Conservation (phyloP, 2,329 filamentous ascomycete genomes). For the Fusarium mundagurra region DNA sequence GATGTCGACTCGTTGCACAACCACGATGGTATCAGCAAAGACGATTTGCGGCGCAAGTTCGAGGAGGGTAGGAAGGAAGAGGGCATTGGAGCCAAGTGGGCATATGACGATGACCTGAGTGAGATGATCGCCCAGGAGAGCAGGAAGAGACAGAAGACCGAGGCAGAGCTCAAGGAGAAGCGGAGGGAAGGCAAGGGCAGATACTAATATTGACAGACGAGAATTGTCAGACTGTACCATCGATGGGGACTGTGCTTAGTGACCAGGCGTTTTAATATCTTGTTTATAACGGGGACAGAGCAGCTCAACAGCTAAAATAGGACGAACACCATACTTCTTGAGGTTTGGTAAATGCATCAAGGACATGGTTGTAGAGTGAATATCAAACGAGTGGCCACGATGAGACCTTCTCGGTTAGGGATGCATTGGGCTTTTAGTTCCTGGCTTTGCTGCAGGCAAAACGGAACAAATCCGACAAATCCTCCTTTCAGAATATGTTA, state of each 20-base stretch:
- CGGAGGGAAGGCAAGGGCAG: constrained; percentile 65
- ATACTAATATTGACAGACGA: constrained; percentile 49
- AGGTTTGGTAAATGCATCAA: constrained; percentile 13
- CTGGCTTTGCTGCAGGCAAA: background rate
- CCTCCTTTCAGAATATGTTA: background rate
- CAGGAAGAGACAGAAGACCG: constrained; percentile 88
- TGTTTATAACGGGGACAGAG: constrained; percentile 29
- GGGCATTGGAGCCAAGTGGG: constrained; percentile 74
- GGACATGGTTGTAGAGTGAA: constrained; percentile 20
- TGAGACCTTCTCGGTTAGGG: background rate
- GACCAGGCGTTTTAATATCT: constrained; percentile 36
- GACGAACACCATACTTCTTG: constrained; percentile 38
- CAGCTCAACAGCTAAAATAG: constrained; percentile 30
- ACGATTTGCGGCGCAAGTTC: constrained; percentile 82
- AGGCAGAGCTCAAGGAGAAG: constrained; percentile 80
- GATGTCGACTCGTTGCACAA: constrained; percentile 83
- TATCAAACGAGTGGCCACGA: constrained; percentile 35
- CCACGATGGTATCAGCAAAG: constrained; percentile 83
- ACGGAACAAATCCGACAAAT: background rate
- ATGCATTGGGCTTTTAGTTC: background rate
- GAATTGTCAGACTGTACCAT: constrained; percentile 22
- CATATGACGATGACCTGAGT: constrained; percentile 85
- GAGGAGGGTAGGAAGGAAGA: constrained; percentile 76
- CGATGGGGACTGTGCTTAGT: constrained; percentile 16
- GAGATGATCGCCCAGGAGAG: constrained; percentile 97